These are phyloP conservation scores for Rhododendron molle DNA, from an alignment of 148 eudicot genomes.

Conservation along the genomic window DNA sequence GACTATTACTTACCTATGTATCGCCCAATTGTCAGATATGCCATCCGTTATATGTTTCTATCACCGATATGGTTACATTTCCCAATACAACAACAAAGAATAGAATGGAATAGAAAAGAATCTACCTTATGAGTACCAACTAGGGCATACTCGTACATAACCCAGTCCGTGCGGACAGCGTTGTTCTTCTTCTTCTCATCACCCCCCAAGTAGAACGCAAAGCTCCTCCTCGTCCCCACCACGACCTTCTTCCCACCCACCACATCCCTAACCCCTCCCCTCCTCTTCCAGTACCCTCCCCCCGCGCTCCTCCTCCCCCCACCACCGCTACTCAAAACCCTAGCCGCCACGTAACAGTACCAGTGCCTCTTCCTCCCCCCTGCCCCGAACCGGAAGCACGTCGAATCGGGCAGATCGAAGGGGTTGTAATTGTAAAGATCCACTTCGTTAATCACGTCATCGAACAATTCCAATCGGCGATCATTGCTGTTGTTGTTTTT, in stretches of 20 bases:
- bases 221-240: slow-evolving; percentile 45
- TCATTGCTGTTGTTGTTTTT: slow-evolving; percentile 19
- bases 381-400: slow-evolving; percentile 42
- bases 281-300: slow-evolving; percentile 47
- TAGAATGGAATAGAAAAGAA: background rate
- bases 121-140: slow-evolving; percentile 33
- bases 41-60: too few relatives aligned
- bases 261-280: slow-evolving; percentile 40
- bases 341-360: slow-evolving; percentile 40
- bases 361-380: slow-evolving; percentile 48
- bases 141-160: slow-evolving; percentile 60
- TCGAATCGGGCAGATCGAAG: slow-evolving; percentile 40
- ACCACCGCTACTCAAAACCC: slow-evolving; percentile 13
- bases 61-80: too few relatives aligned
- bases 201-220: slow-evolving; percentile 39
- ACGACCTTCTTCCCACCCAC: slow-evolving; percentile 33
- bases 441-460: slow-evolving; percentile 29
- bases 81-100: background rate
- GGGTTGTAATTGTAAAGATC: slow-evolving; percentile 41
- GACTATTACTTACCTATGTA: too few relatives aligned
- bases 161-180: slow-evolving; percentile 33
- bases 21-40: too few relatives aligned
- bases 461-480: background rate
- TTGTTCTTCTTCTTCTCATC: background rate
- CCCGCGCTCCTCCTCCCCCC: slow-evolving; percentile 30